Base-by-base conservation (phyloP, 176 grass and related monocot species). In the Ensete ventricosum region DNA sequence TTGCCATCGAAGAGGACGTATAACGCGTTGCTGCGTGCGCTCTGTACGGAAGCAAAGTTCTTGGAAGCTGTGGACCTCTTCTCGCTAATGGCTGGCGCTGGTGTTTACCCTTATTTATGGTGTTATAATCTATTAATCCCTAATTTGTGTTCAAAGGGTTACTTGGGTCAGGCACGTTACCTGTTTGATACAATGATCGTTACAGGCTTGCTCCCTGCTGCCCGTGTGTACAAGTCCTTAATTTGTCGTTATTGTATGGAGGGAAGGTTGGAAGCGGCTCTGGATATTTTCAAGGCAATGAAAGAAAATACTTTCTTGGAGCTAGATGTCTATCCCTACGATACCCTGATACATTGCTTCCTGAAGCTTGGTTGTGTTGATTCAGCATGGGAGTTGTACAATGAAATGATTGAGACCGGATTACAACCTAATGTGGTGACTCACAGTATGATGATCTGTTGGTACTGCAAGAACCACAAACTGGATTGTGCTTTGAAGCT, bases 281-380 rank as follows among this genome's bases (percentile, higher is more conserved):
- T 64, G 55, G 51, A 53, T 73, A 3, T 80, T 14, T 72, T 80
- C 19, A 20, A 72, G 68, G 73, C 21, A 17, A 73, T 73, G 78
- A 73, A 63, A 21, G 78, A 80, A 20, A 72, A 62, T 70, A 69
- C 16, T 11, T 59, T 21, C 55, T 49, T 57, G 59, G 20, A 72
- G 78, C 78, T 69, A 52, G 78, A 80, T 80, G 55, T 63, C 14
- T 80, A 80, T 72, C 11, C 78, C 43, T 80, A 80, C 78, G 73
- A 80, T 52, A 64, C 76, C 9, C 43, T 80, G 68, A 80, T 80
- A 12, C 13, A 60, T 64, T 68, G 69, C 7, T 52, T 80, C 22
- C 58, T 73, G 13, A 80, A 58, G 43, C n/a, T 22, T 52, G 69
- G 69, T 19, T 64, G 64, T 73, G 55, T 64, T 63, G 78, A 73